Base-by-base conservation (phyloP, 208 protist species). In the Trypanosoma mega region DNA sequence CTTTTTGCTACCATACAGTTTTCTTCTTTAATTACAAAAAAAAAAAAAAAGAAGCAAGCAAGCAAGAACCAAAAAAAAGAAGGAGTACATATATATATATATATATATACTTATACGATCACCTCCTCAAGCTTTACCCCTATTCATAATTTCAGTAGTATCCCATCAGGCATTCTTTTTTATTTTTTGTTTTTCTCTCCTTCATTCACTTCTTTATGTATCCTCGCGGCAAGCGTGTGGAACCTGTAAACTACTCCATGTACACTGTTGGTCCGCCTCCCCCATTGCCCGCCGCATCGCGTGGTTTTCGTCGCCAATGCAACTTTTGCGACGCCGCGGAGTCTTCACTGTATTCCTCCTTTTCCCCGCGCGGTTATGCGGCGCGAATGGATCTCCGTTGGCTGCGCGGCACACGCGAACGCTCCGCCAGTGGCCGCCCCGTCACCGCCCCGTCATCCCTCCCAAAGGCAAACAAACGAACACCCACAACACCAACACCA, bases 201-300 rank as follows among this genome's bases (percentile, higher is more conserved):
- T n/a, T n/a, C n/a, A n/a, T n/a, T n/a, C n/a, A n/a, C n/a, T n/a
- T n/a, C n/a, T n/a, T n/a, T n/a, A n/a, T n/a, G n/a, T 14, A 57
- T n/a, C 36, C 27, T 11, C 51, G 51, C 24, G 64, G 64, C 4
- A 71, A 71, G 41, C 56, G 39, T 23, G 49, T 71, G 3, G 18
- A 37, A 2, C 56, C 54, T 0, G 64, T 64, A 20, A 41, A 71
- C 33, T 71, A 71, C 27, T n/a, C 43, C 0, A 6, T 21, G 0
- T 71, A 57, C 56, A 2, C 39, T 9, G 26, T 27, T 30, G 34
- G 39, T 20, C 20, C 23, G 16, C 51, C 53, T 1, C 36, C 0
- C 1, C 3, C 36, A 37, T 3, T 14, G 2, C 1, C n/a, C 26
- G 29, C 48, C 23, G 34, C 18, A 18, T 9, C 51, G 21, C 33